These are phyloP conservation scores for Aspergillus homomorphus DNA, from an alignment of 495 filamentous ascomycete species.

Conservation along the genomic window DNA sequence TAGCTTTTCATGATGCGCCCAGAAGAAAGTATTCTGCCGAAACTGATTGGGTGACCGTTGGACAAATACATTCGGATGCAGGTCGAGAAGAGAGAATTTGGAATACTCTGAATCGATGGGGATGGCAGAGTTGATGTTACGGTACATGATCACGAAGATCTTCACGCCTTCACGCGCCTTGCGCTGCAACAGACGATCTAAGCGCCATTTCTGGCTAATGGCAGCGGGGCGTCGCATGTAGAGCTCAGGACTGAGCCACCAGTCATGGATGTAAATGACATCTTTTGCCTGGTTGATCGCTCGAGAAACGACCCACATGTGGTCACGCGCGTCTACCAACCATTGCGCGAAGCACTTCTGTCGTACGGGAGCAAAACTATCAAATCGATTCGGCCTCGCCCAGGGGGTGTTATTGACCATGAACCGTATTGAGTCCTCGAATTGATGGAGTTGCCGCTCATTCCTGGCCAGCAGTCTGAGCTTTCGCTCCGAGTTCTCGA, in stretches of 20 bases:
- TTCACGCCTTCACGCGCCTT: conserved; percentile 96
- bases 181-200: conserved; percentile 89
- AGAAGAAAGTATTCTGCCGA: conserved; percentile 99
- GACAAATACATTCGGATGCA: conserved; percentile 95
- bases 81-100: conserved; percentile 93
- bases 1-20: conserved; percentile 97
- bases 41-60: conserved; percentile 96
- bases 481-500: conserved; percentile 84
- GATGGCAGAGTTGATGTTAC: conserved; percentile 96
- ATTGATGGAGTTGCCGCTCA: conserved; percentile 83
- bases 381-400: conserved; percentile 80
- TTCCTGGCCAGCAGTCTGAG: conserved; percentile 89
- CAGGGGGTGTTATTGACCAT: conserved; percentile 81
- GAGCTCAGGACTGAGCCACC: conserved; percentile 96
- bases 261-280: conserved; percentile 99
- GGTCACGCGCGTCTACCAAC: conserved; percentile 94
- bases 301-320: conserved; percentile 98
- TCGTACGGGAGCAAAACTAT: conserved; percentile 89
- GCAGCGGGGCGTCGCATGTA: conserved; percentile 94
- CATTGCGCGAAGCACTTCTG: conserved; percentile 87
- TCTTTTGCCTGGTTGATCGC: conserved; percentile 98
- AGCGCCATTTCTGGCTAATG: conserved; percentile 97
- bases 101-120: conserved; percentile 99
- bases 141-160: conserved; percentile 96
- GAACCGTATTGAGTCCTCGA: conserved; percentile 83